Percentiles rank a stretch among this genome's conserved stretches.
These are phyloP conservation scores for Diaporthe citrichinensis DNA, from an alignment of 2,329 filamentous ascomycete species.

Conservation along the genomic window DNA sequence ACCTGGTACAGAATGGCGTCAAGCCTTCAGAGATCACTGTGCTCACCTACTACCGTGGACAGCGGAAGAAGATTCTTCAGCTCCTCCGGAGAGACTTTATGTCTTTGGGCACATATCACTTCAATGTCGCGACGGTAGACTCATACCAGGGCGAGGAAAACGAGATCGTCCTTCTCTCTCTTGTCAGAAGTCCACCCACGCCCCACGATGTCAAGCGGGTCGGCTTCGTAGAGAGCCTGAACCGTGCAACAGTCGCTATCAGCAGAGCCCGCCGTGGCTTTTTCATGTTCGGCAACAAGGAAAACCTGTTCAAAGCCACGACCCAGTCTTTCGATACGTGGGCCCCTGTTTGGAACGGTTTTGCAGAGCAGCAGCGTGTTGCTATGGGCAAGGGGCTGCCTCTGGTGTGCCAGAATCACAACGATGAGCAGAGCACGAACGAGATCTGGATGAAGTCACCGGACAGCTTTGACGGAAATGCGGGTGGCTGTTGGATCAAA, in stretches of 20 bases:
- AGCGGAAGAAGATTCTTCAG: constrained; percentile 75
- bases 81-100: constrained; percentile 55
- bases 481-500: constrained; percentile 65
- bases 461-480: constrained; percentile 62
- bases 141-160: constrained; percentile 95
- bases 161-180: constrained; percentile 82
- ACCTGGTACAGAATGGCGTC: constrained; percentile 79
- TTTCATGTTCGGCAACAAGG: constrained; percentile 86
- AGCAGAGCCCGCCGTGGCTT: constrained; percentile 83
- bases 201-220: constrained; percentile 56
- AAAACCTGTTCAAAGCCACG: constrained; percentile 63
- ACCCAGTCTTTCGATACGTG: constrained; percentile 57
- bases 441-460: constrained; percentile 66
- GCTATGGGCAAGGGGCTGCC: constrained; percentile 64
- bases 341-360: constrained; percentile 65
- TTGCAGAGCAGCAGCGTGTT: constrained; percentile 55
- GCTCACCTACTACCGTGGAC: constrained; percentile 90
- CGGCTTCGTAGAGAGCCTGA: constrained; percentile 79
- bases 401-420: constrained; percentile 74
- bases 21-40: constrained; percentile 77
- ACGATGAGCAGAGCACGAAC: constrained; percentile 43
- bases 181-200: constrained; percentile 78
- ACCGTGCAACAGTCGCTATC: constrained; percentile 71
- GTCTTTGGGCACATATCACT: constrained; percentile 47
- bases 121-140: constrained; percentile 85